A percentile compares a stretch with the other conserved stretches of the same genome.
phyloP scores from a whole-genome alignment of 352 stramenopile genomes.

The Phytophthora litchii region DNA sequence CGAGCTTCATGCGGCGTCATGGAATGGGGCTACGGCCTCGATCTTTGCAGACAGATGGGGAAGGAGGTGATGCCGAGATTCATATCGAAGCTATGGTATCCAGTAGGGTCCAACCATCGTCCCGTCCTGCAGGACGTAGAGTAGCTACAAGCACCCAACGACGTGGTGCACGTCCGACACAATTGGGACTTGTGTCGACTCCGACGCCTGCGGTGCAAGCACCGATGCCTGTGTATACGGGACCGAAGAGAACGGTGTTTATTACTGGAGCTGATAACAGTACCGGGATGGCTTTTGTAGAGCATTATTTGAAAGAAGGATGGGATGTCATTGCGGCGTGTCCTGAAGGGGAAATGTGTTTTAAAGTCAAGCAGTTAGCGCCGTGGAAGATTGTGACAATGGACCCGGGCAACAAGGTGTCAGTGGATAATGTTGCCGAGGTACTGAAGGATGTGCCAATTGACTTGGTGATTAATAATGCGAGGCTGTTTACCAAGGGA shows the following conservation, averaged over 20 bases:
- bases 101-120: conserved; percentile 2
- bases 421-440: conserved; percentile 46
- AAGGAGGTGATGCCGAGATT: conserved; percentile 23
- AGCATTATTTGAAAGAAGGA: conserved; percentile 44
- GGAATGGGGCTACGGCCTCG: conserved; percentile 27
- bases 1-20: conserved; percentile 39
- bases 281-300: conserved; percentile 42
- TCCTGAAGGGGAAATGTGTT: conserved; percentile 20
- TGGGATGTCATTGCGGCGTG: conserved; percentile 48
- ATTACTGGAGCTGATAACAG: conserved; percentile 50
- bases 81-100: conserved; percentile 11
- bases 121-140: conserved; percentile 8
- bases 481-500: conserved; percentile 43
- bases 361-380: conserved; percentile 28
- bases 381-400: conserved; percentile 55
- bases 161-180: conserved; percentile 12
- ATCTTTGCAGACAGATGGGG: conserved; percentile 30
- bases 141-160: background rate
- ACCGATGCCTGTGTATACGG: conserved; percentile 22
- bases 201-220: background rate
- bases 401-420: conserved; percentile 54
- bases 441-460: conserved; percentile 46
- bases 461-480: conserved; percentile 84
- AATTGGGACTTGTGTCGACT: conserved; percentile 19
- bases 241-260: conserved; percentile 44